Evolutionary conservation across 140 eudicot species (phyloP), one percentile per base, ranked within the genome.

Genomic region (Bidens hawaiensis): DNA sequence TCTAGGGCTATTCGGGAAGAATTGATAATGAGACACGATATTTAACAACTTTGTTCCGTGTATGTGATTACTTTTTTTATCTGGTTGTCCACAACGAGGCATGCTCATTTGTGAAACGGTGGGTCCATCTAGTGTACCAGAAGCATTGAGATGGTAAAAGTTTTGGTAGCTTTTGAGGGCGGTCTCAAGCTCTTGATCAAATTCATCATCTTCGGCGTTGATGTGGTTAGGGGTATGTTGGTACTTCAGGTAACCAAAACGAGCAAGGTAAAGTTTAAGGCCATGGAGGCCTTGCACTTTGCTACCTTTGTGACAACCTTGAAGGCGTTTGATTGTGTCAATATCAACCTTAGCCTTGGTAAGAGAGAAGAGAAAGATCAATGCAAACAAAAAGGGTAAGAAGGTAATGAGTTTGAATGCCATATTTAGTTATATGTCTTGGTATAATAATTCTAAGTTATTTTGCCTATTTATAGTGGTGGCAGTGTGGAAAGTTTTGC

Each of bases 41-140:
- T 62, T 75, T 13, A 60, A 40, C 15, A 42, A 23, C 17, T 43
- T 43, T 5, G 31, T 12, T 16, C 18, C 19, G 13, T 62, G 26
- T 15, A 1, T 8, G 61, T 56, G 66, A 42, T 4, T 14, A 41
- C 4, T 18, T 69, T 11, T 53, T 12, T 41, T 51, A 58, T 74
- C 80, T 3, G 77, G 67, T 10, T 31, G 31, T n/a, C 80, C 77
- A 13, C 80, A 79, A 24, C 80, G 80, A 69, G 84, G 78, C 43
- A 8, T 52, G 21, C 12, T 21, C 68, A 79, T 70, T 15, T 53
- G 64, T 4, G 80, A 64, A 34, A 65, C 25, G 1, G 80, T 78
- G 8, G 64, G 58, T 1, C 26, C 67, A 11, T 79, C 75, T 58
- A 79, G 31, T 3, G 25, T 59, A 8, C 84, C 84, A 0, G 80